Conservation (phyloP, 345 rosid genomes). For the Corchorus capsularis region DNA sequence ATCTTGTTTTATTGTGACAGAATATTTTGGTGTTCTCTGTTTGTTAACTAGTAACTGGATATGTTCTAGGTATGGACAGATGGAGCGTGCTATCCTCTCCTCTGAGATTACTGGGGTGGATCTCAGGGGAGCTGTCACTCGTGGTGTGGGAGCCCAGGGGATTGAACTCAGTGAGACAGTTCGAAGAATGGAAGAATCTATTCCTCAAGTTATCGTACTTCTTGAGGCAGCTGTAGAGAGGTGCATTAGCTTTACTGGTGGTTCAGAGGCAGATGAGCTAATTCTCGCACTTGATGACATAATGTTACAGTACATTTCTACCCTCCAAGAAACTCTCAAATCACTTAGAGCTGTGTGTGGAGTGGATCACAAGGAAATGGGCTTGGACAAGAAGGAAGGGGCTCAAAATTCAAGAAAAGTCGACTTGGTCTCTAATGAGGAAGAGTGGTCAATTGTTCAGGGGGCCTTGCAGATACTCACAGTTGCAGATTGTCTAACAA, state of each 20-base stretch:
- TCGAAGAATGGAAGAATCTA: conserved; percentile 98
- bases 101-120: conserved; percentile 92
- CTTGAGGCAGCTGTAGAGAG: conserved; percentile 97
- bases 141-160: conserved; percentile 98
- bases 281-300: conserved; percentile 90
- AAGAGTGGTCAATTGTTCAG: conserved; percentile 98
- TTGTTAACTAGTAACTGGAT: conserved; percentile 11
- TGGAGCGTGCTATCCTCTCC: conserved; percentile 90
- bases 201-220: conserved; percentile 89
- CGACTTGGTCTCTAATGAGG: conserved; percentile 78
- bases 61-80: conserved; percentile 76
- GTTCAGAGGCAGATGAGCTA: conserved; percentile 96
- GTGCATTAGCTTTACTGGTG: conserved; percentile 90
- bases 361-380: conserved; percentile 68
- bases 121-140: conserved; percentile 96
- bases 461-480: conserved; percentile 95
- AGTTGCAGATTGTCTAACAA: conserved; percentile 91
- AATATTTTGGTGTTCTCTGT: conserved; percentile 6
- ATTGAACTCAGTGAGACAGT: conserved; percentile 97
- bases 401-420: conserved; percentile 60
- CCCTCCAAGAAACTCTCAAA: conserved; percentile 89
- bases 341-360: conserved; percentile 91
- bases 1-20: conserved; percentile 11
- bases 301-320: conserved; percentile 87
- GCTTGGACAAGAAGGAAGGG: conserved; percentile 68